Base-by-base conservation (phyloP, 768 basidiomycete species). In the Mrakia hoshinonis region DNA sequence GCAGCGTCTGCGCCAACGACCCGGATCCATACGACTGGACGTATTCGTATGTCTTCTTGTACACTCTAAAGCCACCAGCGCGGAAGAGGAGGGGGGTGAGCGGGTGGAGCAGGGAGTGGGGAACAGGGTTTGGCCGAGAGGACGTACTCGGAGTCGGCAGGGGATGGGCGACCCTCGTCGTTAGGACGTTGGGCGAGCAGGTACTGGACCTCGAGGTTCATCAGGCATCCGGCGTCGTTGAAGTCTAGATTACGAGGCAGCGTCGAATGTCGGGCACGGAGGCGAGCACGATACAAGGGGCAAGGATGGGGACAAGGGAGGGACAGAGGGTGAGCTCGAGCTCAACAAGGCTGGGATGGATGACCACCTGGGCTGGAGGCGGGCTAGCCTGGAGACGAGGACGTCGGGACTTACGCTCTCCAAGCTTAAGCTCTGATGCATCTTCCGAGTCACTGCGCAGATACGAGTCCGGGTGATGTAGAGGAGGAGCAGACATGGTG, bases 141-240 rank as follows among this genome's bases (percentile, higher is more conserved):
- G 22, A 82, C 87, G 72, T 77, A 92, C 92, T 87, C 85, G 69
- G 90, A 61, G 18, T 72, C 66, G 9, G 62, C 48, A n/a, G n/a
- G 46, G 36, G 31, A 49, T 47, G 52, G 54, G 43, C 43, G 7
- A 15, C 47, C 68, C 60, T 22, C 47, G n/a, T n/a, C 58, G 24
- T 54, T 3, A 5, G 39, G 13, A 31, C 47, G 22, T 51, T 61
- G 65, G 26, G 92, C 90, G 36, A 95, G 82, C 61, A 95, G 81
- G 78, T 92, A 90, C 77, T 91, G 91, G 78, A 94, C 92, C 77
- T 95, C 92, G 0, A 91, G 92, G 73, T 94, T 92, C 76, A 92
- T 84, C 77, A 95, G 79, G 79, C 90, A 92, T 83, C 90, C 91
- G 6, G 89, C 89, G 74, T 92, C 91, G 81, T 91, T 91, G 81